These are phyloP conservation scores for Paracoccidioides lutzii DNA, from an alignment of 2,329 filamentous ascomycete species.

Conservation along the genomic window DNA sequence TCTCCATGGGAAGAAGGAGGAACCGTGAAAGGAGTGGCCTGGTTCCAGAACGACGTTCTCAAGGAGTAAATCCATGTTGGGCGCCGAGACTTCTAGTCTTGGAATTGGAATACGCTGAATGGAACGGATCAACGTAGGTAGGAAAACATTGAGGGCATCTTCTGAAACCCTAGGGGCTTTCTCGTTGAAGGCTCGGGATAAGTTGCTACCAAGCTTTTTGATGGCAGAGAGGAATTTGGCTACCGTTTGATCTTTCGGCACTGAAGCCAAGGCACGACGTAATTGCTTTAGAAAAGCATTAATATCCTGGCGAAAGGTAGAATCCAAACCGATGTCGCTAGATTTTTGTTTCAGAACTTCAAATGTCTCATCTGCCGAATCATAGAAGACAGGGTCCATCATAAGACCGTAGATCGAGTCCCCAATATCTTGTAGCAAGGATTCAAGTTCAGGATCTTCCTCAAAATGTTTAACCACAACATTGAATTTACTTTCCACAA, in stretches of 20 bases:
- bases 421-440: constrained; percentile 59
- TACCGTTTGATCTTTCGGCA: constrained; percentile 59
- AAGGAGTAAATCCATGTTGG: constrained; percentile 69
- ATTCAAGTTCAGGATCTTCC: constrained; percentile 71
- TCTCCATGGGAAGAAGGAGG: constrained; percentile 78
- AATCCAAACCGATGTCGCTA: constrained; percentile 48
- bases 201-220: constrained; percentile 52
- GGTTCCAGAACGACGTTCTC: constrained; percentile 89
- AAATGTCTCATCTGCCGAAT: constrained; percentile 56
- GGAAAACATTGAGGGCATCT: constrained; percentile 66
- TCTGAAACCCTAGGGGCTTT: constrained; percentile 59
- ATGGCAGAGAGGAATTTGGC: constrained; percentile 55
- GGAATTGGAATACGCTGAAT: constrained; percentile 85
- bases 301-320: constrained; percentile 58
- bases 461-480: constrained; percentile 60
- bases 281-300: constrained; percentile 58
- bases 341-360: constrained; percentile 46
- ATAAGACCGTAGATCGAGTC: constrained; percentile 67
- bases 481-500: constrained; percentile 55
- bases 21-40: constrained; percentile 67
- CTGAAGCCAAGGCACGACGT: constrained; percentile 53
- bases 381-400: constrained; percentile 75
- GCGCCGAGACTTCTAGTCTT: constrained; percentile 72
- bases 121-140: constrained; percentile 61
- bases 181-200: constrained; percentile 52